Evolutionary conservation across 2,329 filamentous ascomycete species (phyloP), one percentile per base, ranked within the genome.

Genomic region (Colletotrichum tropicicola): DNA sequence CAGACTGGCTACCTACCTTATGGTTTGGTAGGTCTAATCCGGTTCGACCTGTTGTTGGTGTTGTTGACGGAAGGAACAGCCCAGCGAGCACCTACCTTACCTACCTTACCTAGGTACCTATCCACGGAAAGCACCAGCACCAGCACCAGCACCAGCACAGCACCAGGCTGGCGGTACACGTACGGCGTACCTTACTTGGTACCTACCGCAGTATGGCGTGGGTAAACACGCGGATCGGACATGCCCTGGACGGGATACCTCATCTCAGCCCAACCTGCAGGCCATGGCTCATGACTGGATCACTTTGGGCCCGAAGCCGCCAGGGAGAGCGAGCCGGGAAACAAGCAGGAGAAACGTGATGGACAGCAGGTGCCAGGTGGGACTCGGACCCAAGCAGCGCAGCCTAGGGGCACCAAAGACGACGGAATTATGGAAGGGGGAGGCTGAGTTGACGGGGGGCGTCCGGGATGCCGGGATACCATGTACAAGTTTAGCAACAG

Each of bases 401-500:
- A 49, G 27, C 28, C 13, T 17, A 44, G 23, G 39, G 27, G 19
- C 10, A 35, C 28, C n/a, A 32, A 9, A 43, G 27, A 13, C 17
- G 25, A 21, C 12, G 28, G 19, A 21, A 30, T 27, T 17, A 49
- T 37, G 25, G 41, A 65, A 61, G 61, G 57, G 61, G 57, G 61
- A 61, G 61, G 61, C 61, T 55, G 57, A 65, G 61, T 49, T 27
- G 35, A 28, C 15, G 23, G 41, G n/a, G 44, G 27, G 30, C 30
- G 27, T 37, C 21, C 43, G 19, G 52, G 44, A 43, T n/a, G 44
- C 52, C 28, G 44, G 32, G 23, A 27, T 21, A 21, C 48, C 25
- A 44, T 56, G 55, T 37, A 65, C 61, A 45, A 55, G 57, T 65
- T 65, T 61, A 61, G 61, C 57, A 65, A 54, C 61, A 61, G 56